Percentiles rank a stretch among this genome's conserved stretches.
Conservation (phyloP, 2,329 filamentous ascomycete species). For the Claviceps sp. region DNA sequence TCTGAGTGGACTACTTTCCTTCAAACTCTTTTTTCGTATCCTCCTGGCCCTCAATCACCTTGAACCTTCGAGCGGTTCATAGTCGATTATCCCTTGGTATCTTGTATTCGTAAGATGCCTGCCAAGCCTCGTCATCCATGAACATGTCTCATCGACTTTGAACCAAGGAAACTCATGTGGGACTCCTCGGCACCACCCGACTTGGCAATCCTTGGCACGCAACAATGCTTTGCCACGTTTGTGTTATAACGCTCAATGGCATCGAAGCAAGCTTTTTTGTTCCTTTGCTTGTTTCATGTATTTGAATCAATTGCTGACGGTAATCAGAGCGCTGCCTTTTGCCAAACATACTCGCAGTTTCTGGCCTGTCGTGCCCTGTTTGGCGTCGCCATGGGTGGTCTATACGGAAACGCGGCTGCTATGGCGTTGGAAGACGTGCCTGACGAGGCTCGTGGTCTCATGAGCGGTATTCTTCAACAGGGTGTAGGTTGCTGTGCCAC, state of each 20-base stretch:
- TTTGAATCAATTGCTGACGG: not conserved
- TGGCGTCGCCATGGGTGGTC: constrained; percentile 69
- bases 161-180: not conserved
- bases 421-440: constrained; percentile 68
- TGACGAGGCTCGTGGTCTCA: constrained; percentile 52
- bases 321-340: constrained; percentile 50
- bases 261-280: not conserved
- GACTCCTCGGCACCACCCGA: not conserved
- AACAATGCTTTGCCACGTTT: not conserved
- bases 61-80: no score
- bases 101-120: no score
- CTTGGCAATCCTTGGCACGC: constrained; percentile 3
- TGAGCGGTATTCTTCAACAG: constrained; percentile 65
- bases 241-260: not conserved
- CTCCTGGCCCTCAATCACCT: not conserved
- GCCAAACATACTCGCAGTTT: constrained; percentile 55
- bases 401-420: constrained; percentile 67
- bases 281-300: not conserved
- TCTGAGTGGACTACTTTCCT: no score
- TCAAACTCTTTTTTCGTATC: not conserved
- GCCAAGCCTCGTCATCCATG: not conserved
- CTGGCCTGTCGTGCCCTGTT: constrained; percentile 63
- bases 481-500: constrained; percentile 27
- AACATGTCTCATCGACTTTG: not conserved
- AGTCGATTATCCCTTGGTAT: no score